Percentiles rank a stretch among this genome's conserved stretches.
phyloP scores from a whole-genome alignment of 768 basidiomycete genomes.

The Daedaleopsis nitida region DNA sequence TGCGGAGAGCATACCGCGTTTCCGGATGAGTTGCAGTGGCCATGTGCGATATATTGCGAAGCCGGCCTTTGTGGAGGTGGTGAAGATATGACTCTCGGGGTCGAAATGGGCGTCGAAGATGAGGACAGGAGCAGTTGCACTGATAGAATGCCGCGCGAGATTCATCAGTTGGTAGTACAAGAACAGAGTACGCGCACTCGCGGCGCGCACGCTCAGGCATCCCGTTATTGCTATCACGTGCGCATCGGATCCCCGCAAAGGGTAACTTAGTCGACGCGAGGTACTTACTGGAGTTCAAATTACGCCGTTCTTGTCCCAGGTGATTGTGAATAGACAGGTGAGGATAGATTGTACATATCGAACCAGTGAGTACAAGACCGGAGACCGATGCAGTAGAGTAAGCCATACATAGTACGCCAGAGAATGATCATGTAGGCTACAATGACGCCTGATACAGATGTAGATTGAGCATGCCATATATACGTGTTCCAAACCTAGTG shows the following conservation, averaged over 20 bases:
- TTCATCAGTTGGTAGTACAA: conserved; percentile 59
- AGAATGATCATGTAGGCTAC: conserved; percentile 13
- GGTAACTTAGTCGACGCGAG: conserved; percentile 7
- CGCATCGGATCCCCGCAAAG: conserved; percentile 1
- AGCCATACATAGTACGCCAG: conserved; percentile 16
- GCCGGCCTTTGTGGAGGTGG: conserved; percentile 74
- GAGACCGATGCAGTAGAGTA: conserved; percentile 16
- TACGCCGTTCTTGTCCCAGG: too few species aligned
- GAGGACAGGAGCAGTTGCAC: conserved; percentile 70
- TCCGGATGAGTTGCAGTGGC: conserved; percentile 77
- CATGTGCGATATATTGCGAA: conserved; percentile 81
- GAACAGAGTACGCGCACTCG: conserved; percentile 7
- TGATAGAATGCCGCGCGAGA: conserved; percentile 82
- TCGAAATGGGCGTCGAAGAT: conserved; percentile 81
- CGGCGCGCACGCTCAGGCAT: conserved; percentile 9
- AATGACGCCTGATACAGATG: conserved; percentile 22
- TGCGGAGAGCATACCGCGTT: conserved; percentile 59
- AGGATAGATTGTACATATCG: conserved; percentile 10
- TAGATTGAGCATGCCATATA: conserved; percentile 16
- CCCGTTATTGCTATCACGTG: conserved; percentile 21
- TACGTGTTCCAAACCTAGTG: conserved; percentile 14
- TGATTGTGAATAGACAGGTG: too few species aligned
- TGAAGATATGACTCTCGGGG: conserved; percentile 79
- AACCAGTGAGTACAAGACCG: conserved; percentile 1
- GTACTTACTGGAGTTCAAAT: neutral